Evolutionary conservation across 495 filamentous ascomycete genomes (phyloP).

Genomic region (Penicillium pancosmium): DNA sequence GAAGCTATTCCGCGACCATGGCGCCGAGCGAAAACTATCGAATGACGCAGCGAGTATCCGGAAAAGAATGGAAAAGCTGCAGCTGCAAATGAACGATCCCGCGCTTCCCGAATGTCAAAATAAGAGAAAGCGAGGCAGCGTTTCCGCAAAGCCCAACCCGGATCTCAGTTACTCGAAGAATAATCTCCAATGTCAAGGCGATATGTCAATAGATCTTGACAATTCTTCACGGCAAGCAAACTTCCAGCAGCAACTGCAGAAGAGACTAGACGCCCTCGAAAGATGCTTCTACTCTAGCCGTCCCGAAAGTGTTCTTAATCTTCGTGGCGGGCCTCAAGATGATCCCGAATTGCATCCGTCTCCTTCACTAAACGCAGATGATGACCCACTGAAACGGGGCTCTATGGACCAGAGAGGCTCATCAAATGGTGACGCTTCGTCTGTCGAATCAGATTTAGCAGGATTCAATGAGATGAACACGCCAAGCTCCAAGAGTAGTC

Average conservation of each 20-base stretch:
- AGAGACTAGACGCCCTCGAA: not conserved
- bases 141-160: not conserved
- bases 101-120: not conserved
- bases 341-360: constrained; percentile 10
- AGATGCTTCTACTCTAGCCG: not conserved
- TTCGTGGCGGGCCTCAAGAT: constrained; percentile 4
- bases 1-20: constrained; percentile 95
- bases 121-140: constrained; percentile 10
- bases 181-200: not conserved
- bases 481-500: not conserved
- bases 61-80: constrained; percentile 92
- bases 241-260: not conserved
- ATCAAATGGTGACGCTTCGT: not conserved
- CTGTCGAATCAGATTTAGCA: not conserved
- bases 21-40: constrained; percentile 90
- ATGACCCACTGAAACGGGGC: not conserved
- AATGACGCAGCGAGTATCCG: constrained; percentile 91
- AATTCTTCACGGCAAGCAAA: not conserved
- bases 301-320: not conserved
- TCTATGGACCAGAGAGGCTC: not conserved
- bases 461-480: not conserved
- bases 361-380: not conserved
- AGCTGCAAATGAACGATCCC: constrained; percentile 26
- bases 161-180: not conserved
- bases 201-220: not conserved